These are phyloP conservation scores for Hypoxylon fragiforme DNA, from an alignment of 495 filamentous ascomycete genomes.

Conservation along the genomic window DNA sequence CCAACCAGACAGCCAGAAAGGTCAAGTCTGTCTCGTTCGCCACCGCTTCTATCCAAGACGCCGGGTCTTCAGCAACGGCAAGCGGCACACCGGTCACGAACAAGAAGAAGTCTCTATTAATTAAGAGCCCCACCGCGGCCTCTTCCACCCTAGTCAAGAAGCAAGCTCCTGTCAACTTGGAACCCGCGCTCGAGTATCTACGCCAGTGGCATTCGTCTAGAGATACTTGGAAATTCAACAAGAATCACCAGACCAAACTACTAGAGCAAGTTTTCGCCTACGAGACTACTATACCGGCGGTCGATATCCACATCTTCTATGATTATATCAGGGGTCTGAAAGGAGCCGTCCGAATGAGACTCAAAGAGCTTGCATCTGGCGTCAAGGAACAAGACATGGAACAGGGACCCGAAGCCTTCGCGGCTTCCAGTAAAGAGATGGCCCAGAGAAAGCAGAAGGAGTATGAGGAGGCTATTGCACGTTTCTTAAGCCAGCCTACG, in stretches of 20 bases:
- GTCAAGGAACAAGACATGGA: slow-evolving; percentile 55
- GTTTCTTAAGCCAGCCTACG: slow-evolving; percentile 42
- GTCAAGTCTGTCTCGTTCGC: slow-evolving; percentile 80
- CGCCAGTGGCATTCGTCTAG: slow-evolving; percentile 67
- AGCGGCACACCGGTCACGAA: slow-evolving; percentile 32
- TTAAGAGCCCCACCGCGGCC: slow-evolving; percentile 36
- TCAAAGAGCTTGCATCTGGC: slow-evolving; percentile 64
- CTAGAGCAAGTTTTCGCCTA: slow-evolving; percentile 79
- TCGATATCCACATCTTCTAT: slow-evolving; percentile 65
- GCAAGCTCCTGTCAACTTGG: slow-evolving; percentile 47
- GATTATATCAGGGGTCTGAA: slow-evolving; percentile 73
- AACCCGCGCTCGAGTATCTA: slow-evolving; percentile 73
- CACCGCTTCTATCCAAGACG: slow-evolving; percentile 64
- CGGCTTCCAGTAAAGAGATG: slow-evolving; percentile 46
- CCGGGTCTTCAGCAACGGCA: slow-evolving; percentile 29
- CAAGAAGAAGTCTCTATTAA: slow-evolving; percentile 35
- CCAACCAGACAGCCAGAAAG: slow-evolving; percentile 41
- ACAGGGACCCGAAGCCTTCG: slow-evolving; percentile 45
- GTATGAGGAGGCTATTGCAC: slow-evolving; percentile 60
- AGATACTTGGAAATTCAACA: slow-evolving; percentile 87
- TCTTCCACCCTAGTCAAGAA: slow-evolving; percentile 38
- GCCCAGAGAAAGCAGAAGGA: slow-evolving; percentile 47
- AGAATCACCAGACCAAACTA: slow-evolving; percentile 78
- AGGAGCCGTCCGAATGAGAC: slow-evolving; percentile 63
- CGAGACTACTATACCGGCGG: slow-evolving; percentile 61